Conservation (phyloP, 2,329 filamentous ascomycete species). For the Pseudogymnoascus sp. region DNA sequence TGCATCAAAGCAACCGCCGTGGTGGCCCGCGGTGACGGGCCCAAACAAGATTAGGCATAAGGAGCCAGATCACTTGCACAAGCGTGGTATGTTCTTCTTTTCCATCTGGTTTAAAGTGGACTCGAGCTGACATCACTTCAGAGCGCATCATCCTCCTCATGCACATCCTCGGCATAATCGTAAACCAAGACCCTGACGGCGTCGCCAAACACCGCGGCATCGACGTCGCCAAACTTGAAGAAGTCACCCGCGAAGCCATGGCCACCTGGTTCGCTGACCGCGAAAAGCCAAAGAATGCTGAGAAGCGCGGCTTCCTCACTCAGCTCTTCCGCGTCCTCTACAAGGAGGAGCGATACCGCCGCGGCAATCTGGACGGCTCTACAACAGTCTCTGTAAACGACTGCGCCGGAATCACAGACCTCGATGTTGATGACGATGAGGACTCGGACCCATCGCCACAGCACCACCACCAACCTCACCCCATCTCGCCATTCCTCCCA, state of each 20-base stretch:
- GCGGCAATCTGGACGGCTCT: slow-evolving; percentile 39
- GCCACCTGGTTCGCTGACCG: slow-evolving; percentile 52
- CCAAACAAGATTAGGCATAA: slow-evolving; percentile 55
- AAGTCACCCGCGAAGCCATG: slow-evolving; percentile 50
- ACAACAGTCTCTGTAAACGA: background rate
- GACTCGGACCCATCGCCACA: background rate
- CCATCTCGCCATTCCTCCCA: background rate
- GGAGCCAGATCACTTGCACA: slow-evolving; percentile 67
- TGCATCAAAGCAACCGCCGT: slow-evolving; percentile 54
- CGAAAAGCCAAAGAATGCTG: slow-evolving; percentile 43
- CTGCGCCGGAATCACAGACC: background rate
- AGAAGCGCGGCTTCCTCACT: slow-evolving; percentile 48
- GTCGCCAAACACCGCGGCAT: slow-evolving; percentile 36
- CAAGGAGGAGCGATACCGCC: slow-evolving; percentile 47
- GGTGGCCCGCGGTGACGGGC: slow-evolving; percentile 56
- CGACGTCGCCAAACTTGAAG: slow-evolving; percentile 47
- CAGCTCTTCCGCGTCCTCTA: slow-evolving; percentile 56
- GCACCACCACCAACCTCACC: background rate
- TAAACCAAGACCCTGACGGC: slow-evolving; percentile 33
- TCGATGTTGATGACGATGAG: background rate
- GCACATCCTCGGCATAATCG: slow-evolving; percentile 52
- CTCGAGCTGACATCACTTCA: slow-evolving; percentile 24
- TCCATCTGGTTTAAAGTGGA: slow-evolving; percentile 12
- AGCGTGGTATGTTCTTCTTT: slow-evolving; percentile 45
- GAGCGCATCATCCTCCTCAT: slow-evolving; percentile 52